A percentile compares a stretch with the other conserved stretches of the same genome.
Evolutionary conservation across 148 eudicot species (phyloP).

Genomic region (Heliamphora exappendiculata): DNA sequence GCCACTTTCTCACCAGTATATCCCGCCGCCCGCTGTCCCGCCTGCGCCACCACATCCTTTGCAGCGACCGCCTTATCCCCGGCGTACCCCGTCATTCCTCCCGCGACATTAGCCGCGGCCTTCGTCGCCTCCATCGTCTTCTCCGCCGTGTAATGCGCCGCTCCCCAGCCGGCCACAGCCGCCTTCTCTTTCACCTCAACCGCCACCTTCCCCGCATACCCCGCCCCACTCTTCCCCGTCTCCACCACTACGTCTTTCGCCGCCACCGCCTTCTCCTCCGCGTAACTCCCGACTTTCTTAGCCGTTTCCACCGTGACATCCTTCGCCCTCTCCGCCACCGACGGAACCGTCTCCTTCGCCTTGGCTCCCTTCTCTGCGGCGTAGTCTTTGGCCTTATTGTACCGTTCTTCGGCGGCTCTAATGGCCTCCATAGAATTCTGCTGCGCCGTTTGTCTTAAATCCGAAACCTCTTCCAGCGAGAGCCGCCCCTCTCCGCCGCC

Average conservation of each 20-base stretch:
- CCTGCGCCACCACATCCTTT: slow-evolving; percentile 40
- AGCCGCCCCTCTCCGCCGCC: slow-evolving; percentile 2
- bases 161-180: slow-evolving; percentile 57
- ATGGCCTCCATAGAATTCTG: slow-evolving; percentile 61
- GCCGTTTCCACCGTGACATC: slow-evolving; percentile 30
- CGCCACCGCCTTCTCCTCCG: slow-evolving; percentile 36
- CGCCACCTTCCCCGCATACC: slow-evolving; percentile 42
- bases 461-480: slow-evolving; percentile 44
- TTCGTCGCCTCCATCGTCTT: slow-evolving; percentile 50
- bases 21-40: slow-evolving; percentile 28
- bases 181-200: slow-evolving; percentile 51
- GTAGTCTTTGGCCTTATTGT: slow-evolving; percentile 16
- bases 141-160: slow-evolving; percentile 38
- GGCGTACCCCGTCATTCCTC: slow-evolving; percentile 32
- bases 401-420: slow-evolving; percentile 54
- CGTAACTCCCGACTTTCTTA: slow-evolving; percentile 29
- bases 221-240: slow-evolving; percentile 30
- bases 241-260: slow-evolving; percentile 40
- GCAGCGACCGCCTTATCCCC: slow-evolving; percentile 37
- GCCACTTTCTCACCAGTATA: slow-evolving; percentile 35
- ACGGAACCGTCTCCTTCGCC: slow-evolving; percentile 14
- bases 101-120: slow-evolving; percentile 29
- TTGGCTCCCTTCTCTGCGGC: background rate
- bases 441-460: slow-evolving; percentile 56
- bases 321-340: slow-evolving; percentile 26